These are phyloP conservation scores for Cercospora sp. DNA, from an alignment of 2,329 filamentous ascomycete species.

Conservation along the genomic window DNA sequence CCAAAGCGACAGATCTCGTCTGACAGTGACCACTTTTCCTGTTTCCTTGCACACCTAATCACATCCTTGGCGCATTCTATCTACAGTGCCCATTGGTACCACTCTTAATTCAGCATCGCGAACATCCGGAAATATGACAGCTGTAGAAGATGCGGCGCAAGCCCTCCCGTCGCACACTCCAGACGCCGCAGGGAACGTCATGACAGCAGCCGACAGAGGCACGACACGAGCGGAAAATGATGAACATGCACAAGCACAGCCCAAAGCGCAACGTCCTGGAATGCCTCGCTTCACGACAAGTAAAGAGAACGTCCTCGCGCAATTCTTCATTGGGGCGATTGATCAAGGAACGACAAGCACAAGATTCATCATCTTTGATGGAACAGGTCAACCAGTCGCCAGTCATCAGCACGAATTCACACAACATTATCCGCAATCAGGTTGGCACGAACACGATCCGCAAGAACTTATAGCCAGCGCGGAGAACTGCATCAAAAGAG, in stretches of 20 bases:
- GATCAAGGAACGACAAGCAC: constrained; percentile 90
- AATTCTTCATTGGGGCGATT: constrained; percentile 76
- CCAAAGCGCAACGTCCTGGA: constrained; percentile 27
- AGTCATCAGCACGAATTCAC: constrained; percentile 85
- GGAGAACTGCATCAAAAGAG: constrained; percentile 75
- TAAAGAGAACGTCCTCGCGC: constrained; percentile 38
- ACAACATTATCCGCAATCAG: constrained; percentile 80
- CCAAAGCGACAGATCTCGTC: background rate
- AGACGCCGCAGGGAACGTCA: constrained; percentile 4
- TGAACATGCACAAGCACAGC: constrained; percentile 2
- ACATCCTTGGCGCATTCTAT: background rate
- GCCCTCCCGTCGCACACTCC: constrained; percentile 11
- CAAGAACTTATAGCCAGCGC: constrained; percentile 73
- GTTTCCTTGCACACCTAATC: background rate
- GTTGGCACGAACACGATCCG: constrained; percentile 90
- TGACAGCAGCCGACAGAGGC: constrained; percentile 19
- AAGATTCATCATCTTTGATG: constrained; percentile 87
- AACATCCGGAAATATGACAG: background rate
- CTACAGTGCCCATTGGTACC: background rate
- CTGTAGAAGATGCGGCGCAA: constrained; percentile 7
- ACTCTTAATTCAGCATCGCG: background rate
- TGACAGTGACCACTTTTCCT: background rate
- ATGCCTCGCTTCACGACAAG: constrained; percentile 38
- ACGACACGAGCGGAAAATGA: constrained; percentile 17
- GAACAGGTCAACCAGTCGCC: constrained; percentile 71